A percentile compares a stretch with the other conserved stretches of the same genome.
phyloP scores from a whole-genome alignment of 2,329 filamentous ascomycete species.

The Zopfia rhizophila region DNA sequence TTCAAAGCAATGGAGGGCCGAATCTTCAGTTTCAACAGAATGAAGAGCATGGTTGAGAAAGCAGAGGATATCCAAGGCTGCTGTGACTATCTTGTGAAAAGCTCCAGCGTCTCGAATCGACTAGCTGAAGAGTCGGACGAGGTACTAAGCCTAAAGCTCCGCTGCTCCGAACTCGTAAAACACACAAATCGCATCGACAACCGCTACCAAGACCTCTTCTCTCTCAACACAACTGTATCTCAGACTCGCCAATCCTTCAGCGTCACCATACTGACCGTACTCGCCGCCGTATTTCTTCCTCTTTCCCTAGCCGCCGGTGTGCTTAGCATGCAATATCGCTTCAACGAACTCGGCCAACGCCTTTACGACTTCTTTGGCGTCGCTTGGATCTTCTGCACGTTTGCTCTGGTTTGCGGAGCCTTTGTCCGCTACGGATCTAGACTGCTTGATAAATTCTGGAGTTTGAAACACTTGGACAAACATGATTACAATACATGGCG shows the following conservation, averaged over 20 bases:
- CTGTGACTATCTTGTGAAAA: not conserved
- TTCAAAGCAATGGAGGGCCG: constrained; percentile 4
- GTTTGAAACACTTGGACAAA: constrained; percentile 1
- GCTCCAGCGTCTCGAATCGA: too few species aligned
- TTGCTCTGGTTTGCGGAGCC: not conserved
- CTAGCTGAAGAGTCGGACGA: too few species aligned
- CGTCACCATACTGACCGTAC: constrained; percentile 5
- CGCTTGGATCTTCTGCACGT: constrained; percentile 7
- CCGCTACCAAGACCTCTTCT: constrained; percentile 4
- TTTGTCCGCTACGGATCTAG: not conserved
- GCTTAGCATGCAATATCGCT: constrained; percentile 5
- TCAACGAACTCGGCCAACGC: constrained; percentile 1
- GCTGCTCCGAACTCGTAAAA: not conserved
- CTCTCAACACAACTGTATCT: constrained; percentile 8
- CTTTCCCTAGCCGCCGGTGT: constrained; percentile 8
- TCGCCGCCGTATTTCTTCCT: constrained; percentile 7
- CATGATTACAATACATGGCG: constrained; percentile 1
- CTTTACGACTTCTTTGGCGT: constrained; percentile 11
- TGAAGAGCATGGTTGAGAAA: constrained; percentile 9
- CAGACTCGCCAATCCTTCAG: constrained; percentile 3
- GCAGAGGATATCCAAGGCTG: constrained; percentile 3
- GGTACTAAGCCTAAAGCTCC: not conserved
- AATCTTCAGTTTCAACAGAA: constrained; percentile 11
- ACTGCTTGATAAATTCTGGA: not conserved
- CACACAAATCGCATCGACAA: constrained; percentile 7